Conservation (phyloP, 2,329 filamentous ascomycete species). For the Diplocarpon rosae region DNA sequence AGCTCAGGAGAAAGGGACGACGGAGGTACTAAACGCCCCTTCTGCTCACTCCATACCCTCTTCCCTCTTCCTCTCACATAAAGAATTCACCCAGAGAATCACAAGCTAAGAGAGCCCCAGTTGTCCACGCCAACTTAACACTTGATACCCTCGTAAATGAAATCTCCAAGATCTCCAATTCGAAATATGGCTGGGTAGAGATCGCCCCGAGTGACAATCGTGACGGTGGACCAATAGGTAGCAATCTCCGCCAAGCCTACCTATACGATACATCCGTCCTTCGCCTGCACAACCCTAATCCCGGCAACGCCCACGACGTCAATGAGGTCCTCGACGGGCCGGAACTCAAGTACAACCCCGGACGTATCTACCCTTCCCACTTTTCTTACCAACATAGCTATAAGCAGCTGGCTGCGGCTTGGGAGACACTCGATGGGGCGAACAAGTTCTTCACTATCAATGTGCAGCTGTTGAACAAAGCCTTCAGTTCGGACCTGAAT, state of each 20-base stretch:
- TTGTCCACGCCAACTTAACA: constrained; percentile 46
- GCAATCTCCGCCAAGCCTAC: constrained; percentile 62
- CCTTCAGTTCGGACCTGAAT: constrained; percentile 32
- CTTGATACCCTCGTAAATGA: constrained; percentile 43
- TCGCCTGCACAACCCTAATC: constrained; percentile 46
- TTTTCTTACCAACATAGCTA: constrained; percentile 48
- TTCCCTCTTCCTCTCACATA: background rate
- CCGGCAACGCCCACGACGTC: constrained; percentile 41
- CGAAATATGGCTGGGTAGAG: constrained; percentile 46
- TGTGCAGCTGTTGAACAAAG: constrained; percentile 57
- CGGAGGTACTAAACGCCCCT: constrained; percentile 32
- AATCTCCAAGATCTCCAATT: constrained; percentile 39
- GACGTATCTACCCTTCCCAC: constrained; percentile 52
- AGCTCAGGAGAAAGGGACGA: constrained; percentile 50
- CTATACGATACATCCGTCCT: constrained; percentile 53
- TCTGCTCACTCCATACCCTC: too few relatives aligned
- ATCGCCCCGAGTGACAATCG: constrained; percentile 47
- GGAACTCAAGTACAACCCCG: constrained; percentile 56
- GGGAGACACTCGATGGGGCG: constrained; percentile 45
- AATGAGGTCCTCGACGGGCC: constrained; percentile 47
- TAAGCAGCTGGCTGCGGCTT: constrained; percentile 57
- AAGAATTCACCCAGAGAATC: too few relatives aligned
- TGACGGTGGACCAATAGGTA: constrained; percentile 57
- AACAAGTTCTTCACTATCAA: constrained; percentile 60
- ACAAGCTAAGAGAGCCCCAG: background rate